A percentile compares a stretch with the other conserved stretches of the same genome.
phyloP scores from a whole-genome alignment of 352 stramenopile species.

The Globisporangium solare region DNA sequence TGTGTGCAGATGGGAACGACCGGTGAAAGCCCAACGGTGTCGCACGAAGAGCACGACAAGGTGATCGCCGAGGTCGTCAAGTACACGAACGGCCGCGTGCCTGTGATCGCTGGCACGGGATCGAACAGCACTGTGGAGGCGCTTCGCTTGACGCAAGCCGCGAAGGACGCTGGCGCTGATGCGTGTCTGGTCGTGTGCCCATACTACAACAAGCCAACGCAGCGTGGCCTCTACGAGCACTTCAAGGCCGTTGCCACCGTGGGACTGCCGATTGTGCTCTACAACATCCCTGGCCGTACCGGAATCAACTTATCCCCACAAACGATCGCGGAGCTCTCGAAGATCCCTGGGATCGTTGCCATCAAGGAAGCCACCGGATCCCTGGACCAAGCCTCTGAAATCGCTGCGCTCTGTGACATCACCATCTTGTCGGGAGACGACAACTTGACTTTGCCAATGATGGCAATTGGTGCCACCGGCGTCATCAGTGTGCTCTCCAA shows the following conservation, averaged over 20 bases:
- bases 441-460: constrained; percentile 88
- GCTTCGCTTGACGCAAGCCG: constrained; percentile 80
- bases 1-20: constrained; percentile 90
- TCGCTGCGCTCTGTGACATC: constrained; percentile 87
- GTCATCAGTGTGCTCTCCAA: constrained; percentile 92
- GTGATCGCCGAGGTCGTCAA: constrained; percentile 92
- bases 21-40: constrained; percentile 94
- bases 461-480: constrained; percentile 84
- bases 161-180: constrained; percentile 92
- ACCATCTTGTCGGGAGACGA: constrained; percentile 90
- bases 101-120: constrained; percentile 94
- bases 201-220: constrained; percentile 99
- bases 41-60: constrained; percentile 92
- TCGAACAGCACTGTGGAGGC: constrained; percentile 91
- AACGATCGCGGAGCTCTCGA: constrained; percentile 90
- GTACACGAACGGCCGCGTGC: constrained; percentile 75
- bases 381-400: constrained; percentile 87
- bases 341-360: constrained; percentile 95
- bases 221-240: constrained; percentile 93
- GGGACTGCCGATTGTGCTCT: constrained; percentile 93
- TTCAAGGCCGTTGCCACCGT: constrained; percentile 88
- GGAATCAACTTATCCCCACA: constrained; percentile 94
- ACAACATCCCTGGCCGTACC: constrained; percentile 97
- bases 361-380: constrained; percentile 98
- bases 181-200: constrained; percentile 95